Conservation (phyloP, 2,329 filamentous ascomycete species). For the Pestalotiopsis sp. region DNA sequence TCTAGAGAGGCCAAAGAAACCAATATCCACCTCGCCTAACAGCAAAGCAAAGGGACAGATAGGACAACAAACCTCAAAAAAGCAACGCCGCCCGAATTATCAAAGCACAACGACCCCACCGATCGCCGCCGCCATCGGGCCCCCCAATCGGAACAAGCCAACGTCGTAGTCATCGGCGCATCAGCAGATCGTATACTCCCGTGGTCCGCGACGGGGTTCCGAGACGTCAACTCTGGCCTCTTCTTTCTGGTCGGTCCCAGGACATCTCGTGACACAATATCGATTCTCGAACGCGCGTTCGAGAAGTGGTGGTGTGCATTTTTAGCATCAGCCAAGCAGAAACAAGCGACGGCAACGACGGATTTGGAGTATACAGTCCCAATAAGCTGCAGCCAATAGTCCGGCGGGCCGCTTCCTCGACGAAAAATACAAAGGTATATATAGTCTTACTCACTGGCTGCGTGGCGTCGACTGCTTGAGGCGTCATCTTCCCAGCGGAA, state of each 20-base stretch:
- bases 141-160: background rate
- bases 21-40: background rate
- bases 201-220: background rate
- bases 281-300: slow-evolving; percentile 10
- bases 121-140: background rate
- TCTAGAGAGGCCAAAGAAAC: background rate
- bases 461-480: background rate
- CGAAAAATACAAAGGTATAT: background rate
- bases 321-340: slow-evolving; percentile 2
- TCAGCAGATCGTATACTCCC: background rate
- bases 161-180: background rate
- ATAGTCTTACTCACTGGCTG: background rate
- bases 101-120: background rate
- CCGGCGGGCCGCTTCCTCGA: slow-evolving; percentile 7
- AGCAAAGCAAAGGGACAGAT: background rate
- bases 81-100: background rate
- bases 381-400: slow-evolving; percentile 11
- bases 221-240: background rate
- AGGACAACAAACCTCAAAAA: background rate
- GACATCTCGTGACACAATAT: background rate
- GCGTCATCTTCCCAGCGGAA: background rate
- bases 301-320: slow-evolving; percentile 9
- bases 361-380: slow-evolving; percentile 1
- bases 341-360: background rate
- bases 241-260: background rate